Conservation (phyloP, 768 basidiomycete genomes). For the Clavulina sp. region DNA sequence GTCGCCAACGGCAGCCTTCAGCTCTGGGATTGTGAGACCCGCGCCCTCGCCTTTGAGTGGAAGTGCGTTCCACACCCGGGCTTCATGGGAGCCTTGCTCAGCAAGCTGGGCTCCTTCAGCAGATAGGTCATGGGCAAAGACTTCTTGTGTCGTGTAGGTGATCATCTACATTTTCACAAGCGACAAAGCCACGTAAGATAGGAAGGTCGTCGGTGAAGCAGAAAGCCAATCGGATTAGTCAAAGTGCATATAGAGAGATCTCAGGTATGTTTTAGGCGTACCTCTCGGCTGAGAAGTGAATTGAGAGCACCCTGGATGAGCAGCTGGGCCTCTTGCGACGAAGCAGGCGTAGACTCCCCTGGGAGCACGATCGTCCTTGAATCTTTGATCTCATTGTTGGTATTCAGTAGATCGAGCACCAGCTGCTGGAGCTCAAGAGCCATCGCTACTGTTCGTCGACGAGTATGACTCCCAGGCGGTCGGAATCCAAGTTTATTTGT, state of each 20-base stretch:
- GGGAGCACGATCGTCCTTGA: conserved; percentile 52
- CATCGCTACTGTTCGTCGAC: conserved; percentile 46
- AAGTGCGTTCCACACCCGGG: conserved; percentile 77
- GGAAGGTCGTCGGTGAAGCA: conserved; percentile 4
- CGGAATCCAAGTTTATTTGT: too few species aligned
- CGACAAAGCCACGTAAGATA: conserved; percentile 9
- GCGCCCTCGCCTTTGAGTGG: conserved; percentile 50
- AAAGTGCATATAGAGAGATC: too few species aligned
- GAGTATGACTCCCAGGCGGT: too few species aligned
- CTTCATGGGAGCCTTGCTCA: conserved; percentile 80
- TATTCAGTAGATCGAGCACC: conserved; percentile 54
- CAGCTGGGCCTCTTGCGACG: conserved; percentile 62
- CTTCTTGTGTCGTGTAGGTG: conserved; percentile 58
- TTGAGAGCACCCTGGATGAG: conserved; percentile 80
- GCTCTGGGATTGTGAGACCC: conserved; percentile 45
- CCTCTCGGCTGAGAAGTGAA: conserved; percentile 74
- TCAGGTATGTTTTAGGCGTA: conserved; percentile 17
- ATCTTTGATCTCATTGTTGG: conserved; percentile 38
- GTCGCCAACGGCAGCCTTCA: conserved; percentile 65
- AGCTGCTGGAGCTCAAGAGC: conserved; percentile 59
- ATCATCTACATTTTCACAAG: conserved; percentile 68
- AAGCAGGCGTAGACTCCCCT: conserved; percentile 36
- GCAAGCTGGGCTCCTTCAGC: conserved; percentile 70
- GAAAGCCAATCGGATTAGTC: too few species aligned
- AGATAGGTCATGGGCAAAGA: conserved; percentile 54